These are phyloP conservation scores for Triadica sebifera DNA, from an alignment of 345 rosid genomes.

Conservation along the genomic window DNA sequence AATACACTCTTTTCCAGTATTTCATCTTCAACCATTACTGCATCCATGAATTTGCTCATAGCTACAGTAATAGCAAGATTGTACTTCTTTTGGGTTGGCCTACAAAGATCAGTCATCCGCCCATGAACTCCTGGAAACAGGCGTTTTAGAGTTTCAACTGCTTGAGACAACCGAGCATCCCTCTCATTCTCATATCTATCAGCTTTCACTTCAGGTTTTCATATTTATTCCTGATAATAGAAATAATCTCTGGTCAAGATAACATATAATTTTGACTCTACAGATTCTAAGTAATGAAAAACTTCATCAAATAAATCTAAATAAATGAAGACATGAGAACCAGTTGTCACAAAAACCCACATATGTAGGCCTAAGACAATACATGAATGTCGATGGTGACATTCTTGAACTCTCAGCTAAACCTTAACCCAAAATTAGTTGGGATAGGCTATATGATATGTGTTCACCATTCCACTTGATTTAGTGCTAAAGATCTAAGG, in stretches of 20 bases:
- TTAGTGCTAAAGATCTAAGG: background rate
- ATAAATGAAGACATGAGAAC: background rate
- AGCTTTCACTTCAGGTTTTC: conserved; percentile 79
- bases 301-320: background rate
- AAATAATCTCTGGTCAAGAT: background rate
- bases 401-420: background rate
- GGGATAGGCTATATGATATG: background rate
- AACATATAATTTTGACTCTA: background rate
- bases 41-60: conserved; percentile 99
- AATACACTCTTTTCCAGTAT: conserved; percentile 93
- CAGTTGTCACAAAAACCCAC: background rate
- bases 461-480: background rate
- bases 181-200: conserved; percentile 91
- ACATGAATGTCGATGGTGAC: background rate
- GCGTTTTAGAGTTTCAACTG: conserved; percentile 88
- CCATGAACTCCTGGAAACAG: conserved; percentile 96
- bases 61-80: conserved; percentile 97
- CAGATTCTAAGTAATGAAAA: background rate
- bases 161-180: conserved; percentile 81
- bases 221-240: conserved; percentile 52
- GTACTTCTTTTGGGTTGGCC: conserved; percentile 87
- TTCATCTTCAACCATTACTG: conserved; percentile 96
- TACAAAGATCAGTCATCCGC: conserved; percentile 93
- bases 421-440: background rate
- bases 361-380: background rate